Percentiles rank a stretch among this genome's conserved stretches.
These are phyloP conservation scores for Penicillium maclennaniae DNA, from an alignment of 495 filamentous ascomycete species.

Conservation along the genomic window DNA sequence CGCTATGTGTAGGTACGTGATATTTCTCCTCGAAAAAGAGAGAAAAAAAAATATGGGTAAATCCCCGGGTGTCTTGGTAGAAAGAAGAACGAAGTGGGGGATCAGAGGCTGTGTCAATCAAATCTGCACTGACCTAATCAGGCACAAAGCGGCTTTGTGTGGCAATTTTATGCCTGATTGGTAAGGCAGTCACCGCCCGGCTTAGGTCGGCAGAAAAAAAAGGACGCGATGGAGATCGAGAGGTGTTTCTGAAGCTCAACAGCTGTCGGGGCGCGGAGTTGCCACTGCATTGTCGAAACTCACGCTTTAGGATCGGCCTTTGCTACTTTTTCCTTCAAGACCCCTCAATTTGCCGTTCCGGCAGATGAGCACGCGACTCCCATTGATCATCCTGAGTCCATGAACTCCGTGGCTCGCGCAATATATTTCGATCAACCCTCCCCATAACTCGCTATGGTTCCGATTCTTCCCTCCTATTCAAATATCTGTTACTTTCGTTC, in stretches of 20 bases:
- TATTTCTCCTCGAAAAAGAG: conserved; percentile 8
- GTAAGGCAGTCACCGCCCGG: conserved; percentile 19
- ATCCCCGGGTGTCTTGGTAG: conserved; percentile 14
- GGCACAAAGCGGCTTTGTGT: conserved; percentile 26
- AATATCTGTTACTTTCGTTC: not conserved
- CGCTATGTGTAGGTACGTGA: conserved; percentile 15
- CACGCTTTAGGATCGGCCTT: not conserved
- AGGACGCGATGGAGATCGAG: not conserved
- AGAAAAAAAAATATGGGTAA: conserved; percentile 4
- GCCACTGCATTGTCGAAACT: not conserved
- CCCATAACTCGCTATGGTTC: conserved; percentile 13
- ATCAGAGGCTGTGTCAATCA: conserved; percentile 16
- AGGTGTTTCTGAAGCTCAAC: not conserved
- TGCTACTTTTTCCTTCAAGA: not conserved
- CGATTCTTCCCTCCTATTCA: conserved; percentile 7
- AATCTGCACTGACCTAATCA: conserved; percentile 32
- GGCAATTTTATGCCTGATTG: conserved; percentile 4
- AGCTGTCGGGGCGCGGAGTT: not conserved
- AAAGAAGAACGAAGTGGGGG: conserved; percentile 20
- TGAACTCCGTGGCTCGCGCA: not conserved
- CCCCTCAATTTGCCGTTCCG: not conserved
- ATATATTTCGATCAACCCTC: not conserved
- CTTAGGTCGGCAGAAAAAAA: conserved; percentile 14
- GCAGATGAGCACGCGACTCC: conserved; percentile 1
- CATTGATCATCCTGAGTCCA: not conserved